phyloP scores from a whole-genome alignment of 2,329 filamentous ascomycete genomes.

The Phoma sp. region DNA sequence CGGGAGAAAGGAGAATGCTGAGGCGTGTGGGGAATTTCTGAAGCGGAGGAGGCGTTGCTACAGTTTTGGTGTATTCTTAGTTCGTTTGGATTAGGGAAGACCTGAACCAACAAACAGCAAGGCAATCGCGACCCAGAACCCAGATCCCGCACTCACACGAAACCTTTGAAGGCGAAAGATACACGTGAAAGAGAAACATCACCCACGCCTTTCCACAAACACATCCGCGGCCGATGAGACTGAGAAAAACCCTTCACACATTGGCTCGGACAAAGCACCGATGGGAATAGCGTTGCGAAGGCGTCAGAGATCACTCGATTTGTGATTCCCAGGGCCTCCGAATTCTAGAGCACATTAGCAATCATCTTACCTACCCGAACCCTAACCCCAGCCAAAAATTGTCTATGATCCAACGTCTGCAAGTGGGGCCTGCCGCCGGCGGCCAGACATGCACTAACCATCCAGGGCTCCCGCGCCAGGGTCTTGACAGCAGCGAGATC shows the following conservation, averaged over 20 bases:
- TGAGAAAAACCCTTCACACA: constrained; percentile 7
- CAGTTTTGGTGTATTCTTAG: constrained; percentile 14
- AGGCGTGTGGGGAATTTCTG: constrained; percentile 14
- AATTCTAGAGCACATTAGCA: constrained; percentile 20
- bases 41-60: constrained; percentile 17
- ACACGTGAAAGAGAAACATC: constrained; percentile 5
- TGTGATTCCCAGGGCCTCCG: constrained; percentile 9
- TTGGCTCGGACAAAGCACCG: constrained; percentile 9
- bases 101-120: constrained; percentile 1
- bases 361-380: constrained; percentile 14
- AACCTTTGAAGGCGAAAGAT: constrained; percentile 7
- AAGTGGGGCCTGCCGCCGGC: constrained; percentile 10
- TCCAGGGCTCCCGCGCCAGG: constrained; percentile 9
- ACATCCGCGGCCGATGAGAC: constrained; percentile 14
- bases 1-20: constrained; percentile 15
- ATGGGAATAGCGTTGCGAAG: constrained; percentile 1
- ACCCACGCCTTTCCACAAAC: neutral
- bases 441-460: constrained; percentile 14
- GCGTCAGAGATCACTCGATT: constrained; percentile 14
- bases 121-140: constrained; percentile 6
- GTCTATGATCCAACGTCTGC: constrained; percentile 19
- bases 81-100: constrained; percentile 1
- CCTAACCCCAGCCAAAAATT: neutral
- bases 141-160: neutral
- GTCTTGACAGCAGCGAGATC: constrained; percentile 10